Conservation (phyloP, 768 basidiomycete species). For the Tricholoma sp. region DNA sequence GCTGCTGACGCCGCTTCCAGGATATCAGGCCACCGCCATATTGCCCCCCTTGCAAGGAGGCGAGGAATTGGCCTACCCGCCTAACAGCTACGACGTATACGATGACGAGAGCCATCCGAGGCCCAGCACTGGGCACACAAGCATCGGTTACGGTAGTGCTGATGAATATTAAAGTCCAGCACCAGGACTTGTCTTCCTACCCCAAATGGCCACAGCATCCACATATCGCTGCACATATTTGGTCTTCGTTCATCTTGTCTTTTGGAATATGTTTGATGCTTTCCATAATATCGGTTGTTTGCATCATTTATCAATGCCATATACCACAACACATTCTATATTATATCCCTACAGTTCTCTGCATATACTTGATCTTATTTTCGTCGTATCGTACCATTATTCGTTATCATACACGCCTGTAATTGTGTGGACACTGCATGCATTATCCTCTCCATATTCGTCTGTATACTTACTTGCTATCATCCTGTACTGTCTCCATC, state of each 20-base stretch:
- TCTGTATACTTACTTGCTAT: neutral
- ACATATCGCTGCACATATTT: conserved; percentile 1
- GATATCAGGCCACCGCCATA: conserved; percentile 44
- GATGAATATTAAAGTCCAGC: conserved; percentile 20
- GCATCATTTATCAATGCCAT: neutral
- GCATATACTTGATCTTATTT: conserved; percentile 10
- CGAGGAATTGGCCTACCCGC: conserved; percentile 19
- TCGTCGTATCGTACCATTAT: neutral
- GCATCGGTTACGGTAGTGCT: conserved; percentile 25
- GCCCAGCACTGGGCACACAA: conserved; percentile 37
- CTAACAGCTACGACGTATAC: conserved; percentile 31
- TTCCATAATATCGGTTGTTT: conserved; percentile 1
- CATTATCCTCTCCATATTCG: conserved; percentile 3
- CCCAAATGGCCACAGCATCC: neutral
- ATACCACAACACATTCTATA: conserved; percentile 7
- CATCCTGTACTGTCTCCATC: neutral
- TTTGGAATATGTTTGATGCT: neutral
- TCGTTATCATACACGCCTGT: neutral
- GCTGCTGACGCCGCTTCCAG: conserved; percentile 64
- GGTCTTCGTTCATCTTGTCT: neutral
- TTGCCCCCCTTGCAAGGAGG: conserved; percentile 26
- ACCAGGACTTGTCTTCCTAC: neutral
- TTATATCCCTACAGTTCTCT: conserved; percentile 10
- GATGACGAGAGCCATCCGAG: conserved; percentile 34
- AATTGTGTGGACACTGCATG: neutral